Conservation (phyloP, 768 basidiomycete species). For the Suillus americanus region DNA sequence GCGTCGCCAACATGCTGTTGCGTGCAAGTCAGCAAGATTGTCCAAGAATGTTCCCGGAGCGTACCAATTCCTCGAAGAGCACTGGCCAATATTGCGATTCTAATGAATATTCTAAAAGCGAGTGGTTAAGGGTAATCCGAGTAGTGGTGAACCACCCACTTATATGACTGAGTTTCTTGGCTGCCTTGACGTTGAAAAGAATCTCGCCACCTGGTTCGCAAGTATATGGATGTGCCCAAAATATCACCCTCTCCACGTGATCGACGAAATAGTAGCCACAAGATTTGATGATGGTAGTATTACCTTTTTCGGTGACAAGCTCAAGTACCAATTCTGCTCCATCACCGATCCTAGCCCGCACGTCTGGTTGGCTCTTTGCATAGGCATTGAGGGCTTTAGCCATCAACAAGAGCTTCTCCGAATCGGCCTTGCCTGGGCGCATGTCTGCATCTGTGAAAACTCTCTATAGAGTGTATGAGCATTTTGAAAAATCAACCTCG, state of each 20-base stretch:
- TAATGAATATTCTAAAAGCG: slow-evolving; percentile 20
- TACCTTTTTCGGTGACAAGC: neutral
- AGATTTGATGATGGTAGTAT: neutral
- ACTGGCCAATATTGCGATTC: slow-evolving; percentile 28
- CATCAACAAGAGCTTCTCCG: neutral
- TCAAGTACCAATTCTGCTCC: slow-evolving; percentile 11
- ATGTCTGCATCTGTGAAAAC: slow-evolving; percentile 14
- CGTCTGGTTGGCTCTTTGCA: neutral
- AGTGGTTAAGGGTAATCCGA: neutral
- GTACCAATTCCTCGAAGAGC: neutral
- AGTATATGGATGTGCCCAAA: slow-evolving; percentile 9
- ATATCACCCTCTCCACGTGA: slow-evolving; percentile 4
- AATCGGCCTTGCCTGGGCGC: neutral
- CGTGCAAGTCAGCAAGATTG: neutral
- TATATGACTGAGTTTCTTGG: slow-evolving; percentile 12
- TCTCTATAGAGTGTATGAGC: slow-evolving; percentile 1
- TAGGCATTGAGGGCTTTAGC: neutral
- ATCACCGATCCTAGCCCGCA: neutral
- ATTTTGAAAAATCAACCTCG: neutral
- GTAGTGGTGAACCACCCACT: slow-evolving; percentile 6
- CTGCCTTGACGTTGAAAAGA: slow-evolving; percentile 10
- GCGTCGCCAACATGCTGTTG: neutral
- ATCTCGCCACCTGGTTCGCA: slow-evolving; percentile 5
- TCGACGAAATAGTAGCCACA: slow-evolving; percentile 15
- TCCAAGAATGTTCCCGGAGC: neutral